phyloP scores from a whole-genome alignment of 1,284 basidiomycete species.

The Sparassis latifolia region DNA sequence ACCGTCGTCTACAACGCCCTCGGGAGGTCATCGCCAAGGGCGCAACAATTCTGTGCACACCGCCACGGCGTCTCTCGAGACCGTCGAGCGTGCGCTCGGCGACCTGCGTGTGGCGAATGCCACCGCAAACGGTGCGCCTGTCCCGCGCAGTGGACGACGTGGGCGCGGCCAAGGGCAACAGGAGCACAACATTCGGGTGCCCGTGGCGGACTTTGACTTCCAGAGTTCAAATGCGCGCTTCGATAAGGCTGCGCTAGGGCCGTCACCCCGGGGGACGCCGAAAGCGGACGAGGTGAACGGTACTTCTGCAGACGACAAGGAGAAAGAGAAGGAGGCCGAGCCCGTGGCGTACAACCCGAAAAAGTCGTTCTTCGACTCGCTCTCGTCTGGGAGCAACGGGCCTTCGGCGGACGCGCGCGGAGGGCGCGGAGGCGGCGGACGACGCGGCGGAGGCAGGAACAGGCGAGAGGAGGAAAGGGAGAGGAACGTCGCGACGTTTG shows the following conservation, averaged over 20 bases:
- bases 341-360: conserved; percentile 60
- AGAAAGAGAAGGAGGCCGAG: conserved; percentile 22
- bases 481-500: conserved; percentile 76
- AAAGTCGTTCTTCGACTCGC: conserved; percentile 72
- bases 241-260: conserved; percentile 56
- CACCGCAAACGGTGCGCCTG: conserved; percentile 14
- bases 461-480: conserved; percentile 74
- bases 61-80: conserved; percentile 70
- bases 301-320: conserved; percentile 12
- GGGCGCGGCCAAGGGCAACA: conserved; percentile 33
- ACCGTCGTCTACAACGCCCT: background rate
- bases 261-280: conserved; percentile 16
- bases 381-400: conserved; percentile 46
- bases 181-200: conserved; percentile 38
- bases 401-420: conserved; percentile 24
- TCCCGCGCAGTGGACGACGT: conserved; percentile 30
- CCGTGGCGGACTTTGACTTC: conserved; percentile 74
- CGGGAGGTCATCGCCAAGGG: conserved; percentile 5
- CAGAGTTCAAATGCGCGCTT: conserved; percentile 66
- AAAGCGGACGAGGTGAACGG: conserved; percentile 20
- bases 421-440: conserved; percentile 33
- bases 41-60: conserved; percentile 51
- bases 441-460: conserved; percentile 51
- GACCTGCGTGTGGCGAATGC: conserved; percentile 55
- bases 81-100: conserved; percentile 72